Evolutionary conservation across 164 flowering plant genomes (phyloP), one percentile per base, ranked within the genome.

Genomic region (Euptelea pleiosperma): DNA sequence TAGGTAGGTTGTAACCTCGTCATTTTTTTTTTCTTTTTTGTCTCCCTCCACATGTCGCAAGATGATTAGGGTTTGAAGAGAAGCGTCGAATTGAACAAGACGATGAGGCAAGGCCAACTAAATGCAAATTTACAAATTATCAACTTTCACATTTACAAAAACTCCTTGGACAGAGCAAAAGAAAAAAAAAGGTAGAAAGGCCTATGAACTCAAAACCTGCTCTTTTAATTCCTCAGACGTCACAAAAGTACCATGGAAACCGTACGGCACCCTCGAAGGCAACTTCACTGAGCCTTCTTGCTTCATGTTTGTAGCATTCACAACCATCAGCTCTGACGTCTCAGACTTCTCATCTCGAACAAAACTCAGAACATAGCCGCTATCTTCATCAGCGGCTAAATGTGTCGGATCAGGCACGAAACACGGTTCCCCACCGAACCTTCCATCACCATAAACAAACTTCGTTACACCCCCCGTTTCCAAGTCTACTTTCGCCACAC

Each of bases 401-500:
- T 15, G 60, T 28, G 30, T 53, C 55, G 10, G 5, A 14, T 0
- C 29, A 14, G 66, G 63, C 25, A 61, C 70, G 35, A 65, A 77
- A 19, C 62, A 70, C 25, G 84, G 79, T 64, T 77, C 84, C 0
- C 85, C 85, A 0, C 85, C 88, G 44, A 48, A 83, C 19, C 70
- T 56, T 1, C 39, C 39, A 0, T 54, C 61, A 0, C 80, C 88
- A 41, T 80, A 76, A 61, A 72, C 2, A 26, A 60, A 75, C 43
- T 66, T 75, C 1, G 35, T 54, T 30, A 77, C 78, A 3, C 39
- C 24, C 0, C 78, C 79, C 0, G 72, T 78, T 31, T 12, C 64
- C 50, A 83, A 50, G 48, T 80, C 85, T 9, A 83, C 82, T 63
- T 77, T 83, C 0, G 88, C 85, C 3, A 83, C 36, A 16, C 88